These are phyloP conservation scores for Phylloporus gajari DNA, from an alignment of 1,284 basidiomycete genomes.

Conservation along the genomic window DNA sequence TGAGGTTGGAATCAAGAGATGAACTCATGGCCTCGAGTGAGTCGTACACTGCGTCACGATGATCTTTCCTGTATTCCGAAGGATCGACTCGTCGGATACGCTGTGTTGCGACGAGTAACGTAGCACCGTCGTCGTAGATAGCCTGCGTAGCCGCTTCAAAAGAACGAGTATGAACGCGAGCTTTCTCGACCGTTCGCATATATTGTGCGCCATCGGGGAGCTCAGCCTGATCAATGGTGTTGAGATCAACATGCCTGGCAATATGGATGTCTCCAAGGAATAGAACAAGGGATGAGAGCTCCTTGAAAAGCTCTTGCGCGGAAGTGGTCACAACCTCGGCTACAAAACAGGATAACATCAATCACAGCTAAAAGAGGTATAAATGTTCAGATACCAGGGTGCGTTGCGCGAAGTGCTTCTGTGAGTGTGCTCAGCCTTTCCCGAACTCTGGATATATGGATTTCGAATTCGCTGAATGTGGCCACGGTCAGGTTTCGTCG, in stretches of 20 bases:
- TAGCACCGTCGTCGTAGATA: slow-evolving; percentile 61
- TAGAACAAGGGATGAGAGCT: slow-evolving; percentile 56
- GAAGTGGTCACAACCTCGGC: slow-evolving; percentile 30
- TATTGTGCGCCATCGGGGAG: slow-evolving; percentile 49
- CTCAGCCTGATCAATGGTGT: slow-evolving; percentile 52
- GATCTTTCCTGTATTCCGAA: slow-evolving; percentile 38
- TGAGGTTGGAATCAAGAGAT: slow-evolving; percentile 49
- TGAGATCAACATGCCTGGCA: slow-evolving; percentile 62
- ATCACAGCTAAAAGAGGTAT: background rate
- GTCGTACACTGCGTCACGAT: slow-evolving; percentile 40
- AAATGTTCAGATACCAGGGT: slow-evolving; percentile 30
- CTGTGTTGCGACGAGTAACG: slow-evolving; percentile 56
- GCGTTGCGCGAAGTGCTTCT: slow-evolving; percentile 32
- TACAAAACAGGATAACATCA: slow-evolving; percentile 23
- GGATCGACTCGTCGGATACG: slow-evolving; percentile 42
- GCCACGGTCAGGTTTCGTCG: slow-evolving; percentile 34
- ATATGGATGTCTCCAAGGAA: slow-evolving; percentile 62
- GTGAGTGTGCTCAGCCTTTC: slow-evolving; percentile 29
- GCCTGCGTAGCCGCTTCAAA: slow-evolving; percentile 62
- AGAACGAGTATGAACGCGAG: slow-evolving; percentile 57
- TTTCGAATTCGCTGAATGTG: slow-evolving; percentile 39
- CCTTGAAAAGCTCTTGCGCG: slow-evolving; percentile 47
- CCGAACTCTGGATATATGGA: slow-evolving; percentile 29
- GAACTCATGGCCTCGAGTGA: slow-evolving; percentile 44
- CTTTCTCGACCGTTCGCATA: slow-evolving; percentile 56